phyloP scores from a whole-genome alignment of 345 rosid genomes.

The Ceriops zippeliana region DNA sequence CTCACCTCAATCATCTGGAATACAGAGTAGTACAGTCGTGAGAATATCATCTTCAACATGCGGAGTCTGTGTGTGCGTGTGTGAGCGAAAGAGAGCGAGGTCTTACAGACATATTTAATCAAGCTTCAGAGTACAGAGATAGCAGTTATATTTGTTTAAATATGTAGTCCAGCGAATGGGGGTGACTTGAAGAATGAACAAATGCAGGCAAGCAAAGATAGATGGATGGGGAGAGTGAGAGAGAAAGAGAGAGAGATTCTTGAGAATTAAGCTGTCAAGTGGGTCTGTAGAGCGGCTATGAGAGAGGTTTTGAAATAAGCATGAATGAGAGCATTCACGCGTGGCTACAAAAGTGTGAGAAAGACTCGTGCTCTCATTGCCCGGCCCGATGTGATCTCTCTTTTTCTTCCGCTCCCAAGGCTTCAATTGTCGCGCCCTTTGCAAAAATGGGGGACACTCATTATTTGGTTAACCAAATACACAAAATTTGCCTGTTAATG shows the following conservation, averaged over 20 bases:
- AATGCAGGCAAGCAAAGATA: constrained; percentile 31
- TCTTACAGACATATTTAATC: constrained; percentile 54
- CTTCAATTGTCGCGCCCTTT: constrained; percentile 4
- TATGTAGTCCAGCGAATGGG: background rate
- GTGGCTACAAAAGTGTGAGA: constrained; percentile 45
- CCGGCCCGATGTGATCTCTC: background rate
- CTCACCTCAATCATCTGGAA: constrained; percentile 47
- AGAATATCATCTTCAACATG: background rate
- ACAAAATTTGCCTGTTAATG: too few relatives aligned
- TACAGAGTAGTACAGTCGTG: constrained; percentile 15
- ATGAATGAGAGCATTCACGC: constrained; percentile 49
- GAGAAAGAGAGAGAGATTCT: background rate
- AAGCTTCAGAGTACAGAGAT: constrained; percentile 9
- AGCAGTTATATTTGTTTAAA: background rate
- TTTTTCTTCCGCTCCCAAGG: constrained; percentile 11
- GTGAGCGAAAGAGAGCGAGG: constrained; percentile 1
- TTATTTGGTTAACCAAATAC: background rate
- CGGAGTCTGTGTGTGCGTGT: background rate
- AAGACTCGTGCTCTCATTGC: background rate
- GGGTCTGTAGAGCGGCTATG: too few relatives aligned
- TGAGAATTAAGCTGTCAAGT: background rate
- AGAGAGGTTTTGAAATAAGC: constrained; percentile 43
- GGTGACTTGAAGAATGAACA: constrained; percentile 39
- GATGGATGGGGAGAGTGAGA: background rate
- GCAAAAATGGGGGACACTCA: background rate